A percentile compares a stretch with the other conserved stretches of the same genome.
Conservation (phyloP, 1,284 basidiomycete species). For the Puccinia horiana region DNA sequence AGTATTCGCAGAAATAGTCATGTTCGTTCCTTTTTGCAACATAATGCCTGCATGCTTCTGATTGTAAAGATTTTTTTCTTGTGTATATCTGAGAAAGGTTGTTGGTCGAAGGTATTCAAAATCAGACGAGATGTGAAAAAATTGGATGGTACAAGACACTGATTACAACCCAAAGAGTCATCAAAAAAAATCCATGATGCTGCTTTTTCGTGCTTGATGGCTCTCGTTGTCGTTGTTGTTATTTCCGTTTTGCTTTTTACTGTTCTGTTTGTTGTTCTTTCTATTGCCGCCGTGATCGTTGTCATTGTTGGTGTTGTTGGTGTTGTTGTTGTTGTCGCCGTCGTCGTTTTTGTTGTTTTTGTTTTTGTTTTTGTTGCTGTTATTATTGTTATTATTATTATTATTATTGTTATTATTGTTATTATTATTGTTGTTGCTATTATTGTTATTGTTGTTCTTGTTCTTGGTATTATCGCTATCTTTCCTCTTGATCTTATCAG, state of each 20-base stretch:
- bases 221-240: neutral
- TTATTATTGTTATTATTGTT: constrained; percentile 2
- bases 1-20: neutral
- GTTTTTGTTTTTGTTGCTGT: neutral
- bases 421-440: neutral
- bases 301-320: neutral
- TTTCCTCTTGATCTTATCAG: neutral
- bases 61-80: neutral
- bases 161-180: neutral
- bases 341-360: neutral
- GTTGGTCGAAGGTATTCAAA: neutral
- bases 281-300: neutral
- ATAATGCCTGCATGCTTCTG: neutral
- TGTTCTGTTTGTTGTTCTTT: neutral
- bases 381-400: neutral
- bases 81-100: neutral
- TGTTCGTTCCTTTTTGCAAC: neutral
- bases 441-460: neutral
- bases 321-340: neutral
- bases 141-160: neutral
- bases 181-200: constrained; percentile 17
- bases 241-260: neutral
- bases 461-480: neutral
- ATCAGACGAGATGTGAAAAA: neutral
- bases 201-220: constrained; percentile 1